Base-by-base conservation (phyloP, 768 basidiomycete species). In the Rickenella mellea region DNA sequence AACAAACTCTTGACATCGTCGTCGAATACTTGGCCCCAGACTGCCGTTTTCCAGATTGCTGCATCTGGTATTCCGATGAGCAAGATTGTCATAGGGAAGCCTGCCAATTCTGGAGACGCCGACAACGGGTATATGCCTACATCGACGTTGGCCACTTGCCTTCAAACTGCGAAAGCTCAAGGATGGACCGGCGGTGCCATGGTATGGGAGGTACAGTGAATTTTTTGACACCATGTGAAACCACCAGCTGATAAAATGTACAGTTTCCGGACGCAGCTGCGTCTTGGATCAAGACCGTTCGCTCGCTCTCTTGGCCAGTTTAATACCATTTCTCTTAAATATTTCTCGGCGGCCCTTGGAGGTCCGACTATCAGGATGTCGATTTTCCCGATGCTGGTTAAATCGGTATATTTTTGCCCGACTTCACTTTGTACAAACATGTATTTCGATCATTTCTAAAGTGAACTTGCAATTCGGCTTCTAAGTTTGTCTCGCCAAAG, bases 61-160 rank as follows among this genome's bases (percentile, higher is more conserved):
- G 67, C 68, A 1, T 71, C 60, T 44, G 80, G 80, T 17, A 71
- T 86, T 7, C 55, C 67, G 2, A 52, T 76, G 33, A 57, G 70
- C 55, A 86, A 88, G 60, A 65, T 86, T 39, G 75, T 86, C 46
- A 82, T 88, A 51, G 83, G 83, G 4, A 88, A 88, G 59, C 83
- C 83, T 1, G 77, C 74, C 1, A 68, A 57, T 20, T 42, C 66
- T 0, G 52, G 51, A 3, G 74, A 77, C 41, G 78, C 80, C 2
- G 69, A 47, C 46, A 81, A 73, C 47, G 78, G 80, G 6, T 85
- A 72, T 60, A 78, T 88, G 50, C 63, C 60, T 26, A 66, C 80
- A 1, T 57, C 67, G 2, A 72, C 70, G 12, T 64, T 88, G 15
- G 71, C 77, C 0, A 56, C 59, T 2, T 88, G 86, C 53, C 62